Percentiles rank a stretch among this genome's conserved stretches.
phyloP scores from a whole-genome alignment of 169 alveolate species.

The Plasmodium ovale region DNA sequence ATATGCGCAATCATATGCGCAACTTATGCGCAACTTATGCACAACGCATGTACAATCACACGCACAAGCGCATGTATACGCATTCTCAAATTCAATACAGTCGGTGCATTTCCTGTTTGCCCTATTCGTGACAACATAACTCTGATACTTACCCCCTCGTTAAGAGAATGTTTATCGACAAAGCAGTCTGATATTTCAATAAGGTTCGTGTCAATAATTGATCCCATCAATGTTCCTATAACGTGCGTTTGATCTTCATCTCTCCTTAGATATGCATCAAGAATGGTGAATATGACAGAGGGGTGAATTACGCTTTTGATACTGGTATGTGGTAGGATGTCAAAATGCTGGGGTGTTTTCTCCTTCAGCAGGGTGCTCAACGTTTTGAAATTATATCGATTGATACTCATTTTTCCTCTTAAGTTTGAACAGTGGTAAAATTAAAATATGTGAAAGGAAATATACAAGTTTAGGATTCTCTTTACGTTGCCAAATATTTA shows the following conservation, averaged over 20 bases:
- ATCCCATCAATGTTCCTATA: slow-evolving; percentile 92
- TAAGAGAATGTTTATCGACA: slow-evolving; percentile 92
- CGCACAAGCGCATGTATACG: not conserved
- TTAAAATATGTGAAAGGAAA: no score
- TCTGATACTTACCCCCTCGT: slow-evolving; percentile 90
- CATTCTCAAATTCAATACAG: no score
- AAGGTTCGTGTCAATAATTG: slow-evolving; percentile 89
- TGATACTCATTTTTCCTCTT: slow-evolving; percentile 66
- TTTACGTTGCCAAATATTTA: no score
- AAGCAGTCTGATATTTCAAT: slow-evolving; percentile 94
- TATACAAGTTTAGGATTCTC: no score
- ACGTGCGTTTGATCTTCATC: slow-evolving; percentile 92
- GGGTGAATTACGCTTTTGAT: slow-evolving; percentile 92
- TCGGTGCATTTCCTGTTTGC: no score
- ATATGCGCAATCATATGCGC: not conserved
- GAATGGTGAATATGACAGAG: slow-evolving; percentile 90
- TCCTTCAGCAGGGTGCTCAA: slow-evolving; percentile 50
- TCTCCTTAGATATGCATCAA: slow-evolving; percentile 92
- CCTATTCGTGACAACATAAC: no score
- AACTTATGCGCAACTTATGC: not conserved
- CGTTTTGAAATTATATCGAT: slow-evolving; percentile 51
- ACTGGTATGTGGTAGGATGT: slow-evolving; percentile 85
- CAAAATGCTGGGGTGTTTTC: slow-evolving; percentile 86
- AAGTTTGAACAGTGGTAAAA: no score
- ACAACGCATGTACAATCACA: not conserved